These are phyloP conservation scores for Fusarium nisikadoi DNA, from an alignment of 2,329 filamentous ascomycete species.

Conservation along the genomic window DNA sequence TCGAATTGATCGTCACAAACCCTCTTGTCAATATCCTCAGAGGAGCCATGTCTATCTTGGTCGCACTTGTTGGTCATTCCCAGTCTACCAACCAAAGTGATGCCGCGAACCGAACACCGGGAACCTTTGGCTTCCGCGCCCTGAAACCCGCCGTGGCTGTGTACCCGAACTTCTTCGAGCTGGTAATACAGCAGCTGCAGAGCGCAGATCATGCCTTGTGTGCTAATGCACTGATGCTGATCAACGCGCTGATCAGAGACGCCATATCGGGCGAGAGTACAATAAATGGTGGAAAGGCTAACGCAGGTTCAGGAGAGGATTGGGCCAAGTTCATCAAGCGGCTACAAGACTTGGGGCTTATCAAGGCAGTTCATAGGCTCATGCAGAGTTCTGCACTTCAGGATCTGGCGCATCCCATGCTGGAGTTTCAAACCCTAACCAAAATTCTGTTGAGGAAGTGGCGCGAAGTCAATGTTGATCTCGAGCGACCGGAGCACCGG, in stretches of 20 bases:
- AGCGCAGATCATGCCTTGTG: slow-evolving; percentile 96
- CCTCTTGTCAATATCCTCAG: slow-evolving; percentile 97
- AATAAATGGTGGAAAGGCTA: slow-evolving; percentile 43
- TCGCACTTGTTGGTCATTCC: slow-evolving; percentile 90
- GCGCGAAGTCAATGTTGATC: slow-evolving; percentile 84
- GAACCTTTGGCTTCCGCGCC: slow-evolving; percentile 86
- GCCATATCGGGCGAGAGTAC: slow-evolving; percentile 80
- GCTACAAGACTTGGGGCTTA: slow-evolving; percentile 91
- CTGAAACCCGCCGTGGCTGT: slow-evolving; percentile 91
- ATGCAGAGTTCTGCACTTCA: slow-evolving; percentile 96
- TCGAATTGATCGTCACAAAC: slow-evolving; percentile 93
- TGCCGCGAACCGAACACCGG: slow-evolving; percentile 56
- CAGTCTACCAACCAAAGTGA: slow-evolving; percentile 62
- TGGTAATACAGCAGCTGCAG: slow-evolving; percentile 89
- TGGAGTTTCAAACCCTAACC: slow-evolving; percentile 93
- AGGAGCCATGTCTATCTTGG: slow-evolving; percentile 95
- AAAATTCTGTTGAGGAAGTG: slow-evolving; percentile 90
- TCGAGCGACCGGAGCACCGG: slow-evolving; percentile 89
- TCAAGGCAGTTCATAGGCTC: slow-evolving; percentile 88
- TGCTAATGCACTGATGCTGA: slow-evolving; percentile 92
- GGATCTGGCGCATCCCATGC: slow-evolving; percentile 86
- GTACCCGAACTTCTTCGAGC: slow-evolving; percentile 93
- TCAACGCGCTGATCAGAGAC: slow-evolving; percentile 95
- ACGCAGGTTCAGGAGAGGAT: slow-evolving; percentile 66
- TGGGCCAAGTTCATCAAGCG: slow-evolving; percentile 97